Evolutionary conservation across 2,329 filamentous ascomycete species (phyloP), one percentile per base, ranked within the genome.

Genomic region (Teratosphaeria gauchensis): DNA sequence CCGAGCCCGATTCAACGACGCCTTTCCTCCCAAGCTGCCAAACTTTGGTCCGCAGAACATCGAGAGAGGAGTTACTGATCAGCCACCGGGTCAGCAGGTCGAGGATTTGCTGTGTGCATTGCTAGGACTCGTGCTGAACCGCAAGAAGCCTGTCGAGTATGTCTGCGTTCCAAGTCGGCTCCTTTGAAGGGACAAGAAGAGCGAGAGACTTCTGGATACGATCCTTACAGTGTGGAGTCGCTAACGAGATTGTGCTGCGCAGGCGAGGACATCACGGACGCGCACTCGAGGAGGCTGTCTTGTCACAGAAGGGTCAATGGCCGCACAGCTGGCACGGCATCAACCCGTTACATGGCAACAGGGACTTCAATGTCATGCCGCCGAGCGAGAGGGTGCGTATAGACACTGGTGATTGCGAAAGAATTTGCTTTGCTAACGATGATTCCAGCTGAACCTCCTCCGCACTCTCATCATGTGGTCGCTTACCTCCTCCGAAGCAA

Each of bases 141-240:
- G 94, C 74, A 97, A 99, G 80, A 96, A 99, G 73, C 92, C 96
- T 76, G 89, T 97, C 72, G 96, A 99, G 94, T 97, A 84, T 75
- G 90, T 78, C 65, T 62, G 63, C 63, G 71, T 21, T 12, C 56
- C 32, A 33, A 51, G 38, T 21, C 19, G n/a, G 32, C 21, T 5
- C 32, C 11, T 53, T 12, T 14, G 24, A 35, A 52, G 63, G 65
- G 62, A 57, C 64, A 51, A 52, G 19, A 21, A 33, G 14, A n/a
- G n/a, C 4, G 31, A 8, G 31, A 31, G 28, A 19, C 12, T 35
- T 21, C 7, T 21, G 31, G 31, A n/a, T 16, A 38, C 16, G 24
- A 1, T 42, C 1, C 32, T 24, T 33, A 51, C 42, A 28, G 9
- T 31, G 14, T 32, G 46, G 33, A 31, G 14, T 53, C 55, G 68